phyloP scores from a whole-genome alignment of 495 filamentous ascomycete species.

The Aspergillus haitiensis region DNA sequence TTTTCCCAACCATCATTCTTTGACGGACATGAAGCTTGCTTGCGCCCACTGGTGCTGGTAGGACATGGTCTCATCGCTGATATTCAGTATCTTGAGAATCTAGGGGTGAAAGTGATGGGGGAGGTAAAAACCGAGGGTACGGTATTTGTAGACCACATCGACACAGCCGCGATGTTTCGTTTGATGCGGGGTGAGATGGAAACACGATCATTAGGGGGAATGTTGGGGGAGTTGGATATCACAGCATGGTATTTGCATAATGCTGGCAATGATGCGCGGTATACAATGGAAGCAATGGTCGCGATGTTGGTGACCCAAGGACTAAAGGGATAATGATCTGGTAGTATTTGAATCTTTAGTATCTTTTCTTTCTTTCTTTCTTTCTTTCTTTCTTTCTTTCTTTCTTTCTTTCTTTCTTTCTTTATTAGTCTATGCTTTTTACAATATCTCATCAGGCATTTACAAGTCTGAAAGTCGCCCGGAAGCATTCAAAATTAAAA shows the following conservation, averaged over 20 bases:
- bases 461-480: no score
- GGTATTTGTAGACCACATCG: conserved; percentile 54
- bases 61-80: conserved; percentile 72
- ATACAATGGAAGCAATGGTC: conserved; percentile 76
- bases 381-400: conserved; percentile 1
- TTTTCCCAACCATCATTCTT: conserved; percentile 49
- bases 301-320: conserved; percentile 51
- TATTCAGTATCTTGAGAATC: conserved; percentile 58
- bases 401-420: conserved; percentile 1
- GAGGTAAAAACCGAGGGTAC: not conserved
- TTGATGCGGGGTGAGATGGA: conserved; percentile 51
- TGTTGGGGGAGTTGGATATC: conserved; percentile 67
- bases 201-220: conserved; percentile 51
- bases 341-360: no score
- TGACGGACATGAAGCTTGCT: conserved; percentile 13
- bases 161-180: conserved; percentile 69
- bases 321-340: not conserved
- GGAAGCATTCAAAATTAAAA: no score
- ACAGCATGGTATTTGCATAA: conserved; percentile 73
- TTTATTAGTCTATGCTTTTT: not conserved
- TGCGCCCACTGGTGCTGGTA: conserved; percentile 70
- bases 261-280: conserved; percentile 91
- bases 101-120: conserved; percentile 52
- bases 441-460: no score
- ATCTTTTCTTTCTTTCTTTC: not conserved